A percentile compares a stretch with the other conserved stretches of the same genome.
Evolutionary conservation across 768 basidiomycete genomes (phyloP).

Genomic region (Lactifluus hygrophoroides): DNA sequence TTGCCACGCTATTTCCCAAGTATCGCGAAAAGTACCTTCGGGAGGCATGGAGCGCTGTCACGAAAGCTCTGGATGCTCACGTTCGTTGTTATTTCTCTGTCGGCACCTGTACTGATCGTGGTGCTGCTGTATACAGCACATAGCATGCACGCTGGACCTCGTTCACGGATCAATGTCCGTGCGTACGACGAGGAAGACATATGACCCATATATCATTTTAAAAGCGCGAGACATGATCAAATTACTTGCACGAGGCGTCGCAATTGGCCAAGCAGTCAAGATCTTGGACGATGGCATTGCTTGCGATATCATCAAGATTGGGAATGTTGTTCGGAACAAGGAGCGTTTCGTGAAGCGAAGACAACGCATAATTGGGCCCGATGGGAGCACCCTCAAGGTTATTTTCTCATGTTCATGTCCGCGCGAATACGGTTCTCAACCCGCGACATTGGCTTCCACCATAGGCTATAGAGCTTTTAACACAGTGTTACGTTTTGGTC

Average conservation of each 20-base stretch:
- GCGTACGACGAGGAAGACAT: conserved; percentile 92
- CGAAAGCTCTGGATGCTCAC: conserved; percentile 71
- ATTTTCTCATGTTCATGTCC: conserved; percentile 17
- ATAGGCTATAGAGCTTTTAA: conserved; percentile 93
- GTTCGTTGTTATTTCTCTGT: conserved; percentile 34
- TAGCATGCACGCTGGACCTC: conserved; percentile 87
- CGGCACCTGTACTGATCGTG: too few relatives aligned
- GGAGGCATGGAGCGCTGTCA: conserved; percentile 91
- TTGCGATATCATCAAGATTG: conserved; percentile 98
- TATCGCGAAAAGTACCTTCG: conserved; percentile 95
- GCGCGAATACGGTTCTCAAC: neutral
- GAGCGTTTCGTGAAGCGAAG: conserved; percentile 94
- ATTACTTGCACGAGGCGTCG: conserved; percentile 86
- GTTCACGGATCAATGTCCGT: conserved; percentile 98
- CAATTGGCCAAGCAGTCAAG: conserved; percentile 77
- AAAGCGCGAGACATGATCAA: conserved; percentile 97
- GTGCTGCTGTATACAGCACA: conserved; percentile 44
- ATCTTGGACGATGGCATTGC: conserved; percentile 83
- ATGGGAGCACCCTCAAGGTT: conserved; percentile 96
- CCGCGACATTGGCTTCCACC: neutral
- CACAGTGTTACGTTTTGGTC: conserved; percentile 94
- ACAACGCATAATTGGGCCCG: conserved; percentile 94
- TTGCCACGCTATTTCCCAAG: conserved; percentile 96
- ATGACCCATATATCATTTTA: conserved; percentile 91
- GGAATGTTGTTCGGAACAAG: conserved; percentile 87